Evolutionary conservation across 129 eudicot species (phyloP), one percentile per base, ranked within the genome.

Genomic region (Dittrichia graveolens): DNA sequence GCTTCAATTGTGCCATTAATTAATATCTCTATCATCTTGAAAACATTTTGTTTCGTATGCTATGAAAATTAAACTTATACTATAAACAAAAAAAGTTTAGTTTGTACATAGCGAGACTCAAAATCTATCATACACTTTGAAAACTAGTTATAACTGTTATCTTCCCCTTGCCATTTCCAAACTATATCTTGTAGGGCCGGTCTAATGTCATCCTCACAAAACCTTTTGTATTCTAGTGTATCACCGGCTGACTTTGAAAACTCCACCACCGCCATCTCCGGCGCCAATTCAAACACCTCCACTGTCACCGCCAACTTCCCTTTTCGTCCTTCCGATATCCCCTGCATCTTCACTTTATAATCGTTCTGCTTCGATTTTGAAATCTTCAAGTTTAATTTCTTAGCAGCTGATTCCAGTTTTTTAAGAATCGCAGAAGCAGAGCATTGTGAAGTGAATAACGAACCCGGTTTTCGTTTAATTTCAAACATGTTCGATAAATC

Each of bases 121-220:
- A 68, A 60, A 37, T 13, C 15, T 68, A 50, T 50, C 5, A 71
- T 57, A 71, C n/a, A n/a, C 31, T 61, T 34, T 12, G 13, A 31
- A 31, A 75, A 24, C 70, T 77, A 69, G 49, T 54, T 70, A 76
- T 49, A 16, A 61, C 11, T 78, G 72, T 76, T 60, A 77, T 24
- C 83, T 67, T 93, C 96, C 2, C 98, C 98, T 83, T 87, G 96
- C 96, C 96, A 90, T 54, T 81, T 87, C 96, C 96, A 90, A 69
- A 90, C 96, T 75, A 90, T 85, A 78, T 90, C 96, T 61, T 87
- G 52, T 3, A 90, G 73, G 24, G 85, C 87, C 34, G 93, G 94
- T 72, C 96, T 79, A 0, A 85, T 82, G 46, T 90, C 91, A 57
- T 85, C 88, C 13, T 90, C 94, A 65, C 87, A 87, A 18, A 87